Evolutionary conservation across 257 asterid genomes (phyloP), one percentile per base, ranked within the genome.

Genomic region (Nicotiana undulata): DNA sequence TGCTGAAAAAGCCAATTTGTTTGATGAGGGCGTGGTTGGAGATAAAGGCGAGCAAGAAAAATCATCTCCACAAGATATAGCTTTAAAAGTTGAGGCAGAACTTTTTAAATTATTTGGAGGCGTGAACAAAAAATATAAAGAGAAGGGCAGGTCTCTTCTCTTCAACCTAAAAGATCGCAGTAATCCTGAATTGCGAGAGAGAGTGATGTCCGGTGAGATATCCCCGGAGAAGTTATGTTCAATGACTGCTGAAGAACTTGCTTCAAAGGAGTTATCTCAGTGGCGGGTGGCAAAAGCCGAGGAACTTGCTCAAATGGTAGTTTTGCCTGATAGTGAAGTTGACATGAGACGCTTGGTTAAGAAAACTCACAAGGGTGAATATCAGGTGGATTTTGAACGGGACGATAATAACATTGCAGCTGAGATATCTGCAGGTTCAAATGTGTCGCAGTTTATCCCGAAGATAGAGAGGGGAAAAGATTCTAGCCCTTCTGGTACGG

Each of bases 351-450:
- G 99, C 29, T 78, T 94, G 87, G 98, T 96, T 67, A 91, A 89
- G 92, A 96, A 96, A 90, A 94, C 99, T 20, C 99, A 96, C 87
- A 96, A 96, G 89, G 99, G 99, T n/a, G 99, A 96, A 86, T 94
- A 82, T 86, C 96, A 92, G 85, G 97, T 95, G 53, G 98, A 94
- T 84, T 83, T 92, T 79, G 97, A 96, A 75, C 92, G 66, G 28
- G 96, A 91, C 44, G 92, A 90, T 85, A 49, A 79, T 49, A 87
- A 83, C 82, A 83, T 88, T 77, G 83, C 87, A 24, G 85, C 89
- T 6, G 99, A 94, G 77, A 89, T 93, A 56, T 89, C 98, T 59
- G 90, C 89, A 12, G 95, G 97, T 65, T 77, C 90, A 70, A 86
- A 24, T 74, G 78, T 74, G 40, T 49, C 78, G 9, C 78, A 74